Evolutionary conservation across 192 early-diverging fungal genomes (phyloP).

Genomic region (Backusella luteola): DNA sequence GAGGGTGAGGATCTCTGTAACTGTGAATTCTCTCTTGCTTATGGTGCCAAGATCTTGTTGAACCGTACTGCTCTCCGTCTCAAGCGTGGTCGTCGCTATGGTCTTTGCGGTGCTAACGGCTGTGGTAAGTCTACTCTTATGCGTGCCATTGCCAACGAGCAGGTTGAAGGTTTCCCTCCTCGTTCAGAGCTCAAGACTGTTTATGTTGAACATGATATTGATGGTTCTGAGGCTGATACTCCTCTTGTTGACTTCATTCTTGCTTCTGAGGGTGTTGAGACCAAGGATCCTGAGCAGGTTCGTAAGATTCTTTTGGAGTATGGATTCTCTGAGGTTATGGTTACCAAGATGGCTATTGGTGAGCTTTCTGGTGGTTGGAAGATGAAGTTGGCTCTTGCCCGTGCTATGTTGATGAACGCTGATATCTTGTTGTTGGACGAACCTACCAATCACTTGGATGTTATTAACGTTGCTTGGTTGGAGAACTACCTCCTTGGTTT

Average conservation of each 20-base stretch:
- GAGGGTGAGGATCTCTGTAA: conserved; percentile 62
- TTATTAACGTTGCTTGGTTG: conserved; percentile 57
- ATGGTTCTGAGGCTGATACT: conserved; percentile 70
- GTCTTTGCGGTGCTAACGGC: conserved; percentile 82
- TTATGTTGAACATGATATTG: conserved; percentile 78
- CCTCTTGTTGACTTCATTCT: conserved; percentile 68
- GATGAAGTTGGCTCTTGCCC: conserved; percentile 87
- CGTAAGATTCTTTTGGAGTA: conserved; percentile 53
- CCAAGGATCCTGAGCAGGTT: conserved; percentile 52
- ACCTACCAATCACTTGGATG: conserved; percentile 85
- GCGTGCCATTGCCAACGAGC: conserved; percentile 81
- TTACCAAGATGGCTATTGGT: conserved; percentile 65
- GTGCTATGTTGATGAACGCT: conserved; percentile 82
- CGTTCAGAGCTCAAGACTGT: conserved; percentile 71
- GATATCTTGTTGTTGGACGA: conserved; percentile 86
- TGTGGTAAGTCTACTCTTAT: conserved; percentile 85
- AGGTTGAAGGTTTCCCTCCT: conserved; percentile 81
- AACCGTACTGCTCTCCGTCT: conserved; percentile 65
- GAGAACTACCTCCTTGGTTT: conserved; percentile 71
- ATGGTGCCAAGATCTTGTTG: conserved; percentile 80
- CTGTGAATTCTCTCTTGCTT: conserved; percentile 84
- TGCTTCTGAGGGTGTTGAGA: conserved; percentile 54
- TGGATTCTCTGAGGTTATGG: conserved; percentile 67
- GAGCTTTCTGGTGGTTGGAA: conserved; percentile 85
- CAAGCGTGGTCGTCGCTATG: conserved; percentile 78